These are phyloP conservation scores for Agastache rugosa DNA, from an alignment of 257 asterid genomes.

Conservation along the genomic window DNA sequence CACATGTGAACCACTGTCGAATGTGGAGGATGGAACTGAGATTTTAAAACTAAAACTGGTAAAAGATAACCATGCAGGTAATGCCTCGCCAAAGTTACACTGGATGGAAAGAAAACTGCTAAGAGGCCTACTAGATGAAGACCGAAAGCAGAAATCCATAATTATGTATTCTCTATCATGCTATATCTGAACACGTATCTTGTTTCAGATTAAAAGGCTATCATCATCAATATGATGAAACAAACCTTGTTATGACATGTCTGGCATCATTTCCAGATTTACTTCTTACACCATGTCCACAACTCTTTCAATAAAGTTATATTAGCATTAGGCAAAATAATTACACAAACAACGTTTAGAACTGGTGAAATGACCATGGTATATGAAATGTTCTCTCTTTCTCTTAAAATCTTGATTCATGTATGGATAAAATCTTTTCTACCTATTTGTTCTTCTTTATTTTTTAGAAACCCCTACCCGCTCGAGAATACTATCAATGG, in stretches of 20 bases:
- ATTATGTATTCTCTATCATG: neutral
- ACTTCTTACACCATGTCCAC: neutral
- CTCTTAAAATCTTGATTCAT: neutral
- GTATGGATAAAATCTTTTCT: neutral
- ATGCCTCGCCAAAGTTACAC: neutral
- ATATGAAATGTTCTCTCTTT: neutral
- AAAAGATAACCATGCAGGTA: too few relatives aligned
- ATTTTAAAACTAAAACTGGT: too few relatives aligned
- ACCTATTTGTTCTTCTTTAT: neutral
- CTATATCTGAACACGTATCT: neutral
- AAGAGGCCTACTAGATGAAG: slow-evolving; percentile 15
- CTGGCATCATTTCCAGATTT: neutral
- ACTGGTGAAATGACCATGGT: neutral
- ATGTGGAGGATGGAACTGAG: too few relatives aligned
- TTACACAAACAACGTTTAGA: neutral
- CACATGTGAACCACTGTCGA: neutral
- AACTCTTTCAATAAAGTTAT: neutral
- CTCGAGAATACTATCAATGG: neutral
- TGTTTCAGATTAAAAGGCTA: neutral
- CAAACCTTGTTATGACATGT: neutral
- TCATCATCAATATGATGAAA: slow-evolving; percentile 6
- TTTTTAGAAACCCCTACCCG: neutral
- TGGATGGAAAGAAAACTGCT: neutral
- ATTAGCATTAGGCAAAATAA: neutral
- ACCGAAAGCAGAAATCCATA: neutral